These are phyloP conservation scores for Skeletonema menzelii DNA, from an alignment of 108 stramenopile genomes.

Conservation along the genomic window DNA sequence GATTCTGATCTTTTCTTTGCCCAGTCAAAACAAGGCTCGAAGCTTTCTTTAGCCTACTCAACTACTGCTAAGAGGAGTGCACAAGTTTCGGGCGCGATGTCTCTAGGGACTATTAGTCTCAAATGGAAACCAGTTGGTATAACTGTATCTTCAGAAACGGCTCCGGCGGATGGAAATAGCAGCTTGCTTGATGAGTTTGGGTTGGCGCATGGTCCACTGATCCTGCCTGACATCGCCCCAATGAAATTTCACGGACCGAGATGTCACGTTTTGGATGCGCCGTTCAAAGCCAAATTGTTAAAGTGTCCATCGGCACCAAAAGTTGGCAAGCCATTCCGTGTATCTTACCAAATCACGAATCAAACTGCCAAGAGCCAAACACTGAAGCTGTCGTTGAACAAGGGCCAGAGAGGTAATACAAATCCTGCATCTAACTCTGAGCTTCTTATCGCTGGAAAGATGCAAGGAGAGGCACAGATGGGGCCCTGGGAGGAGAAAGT, in stretches of 20 bases:
- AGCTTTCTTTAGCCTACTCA: slow-evolving; percentile 58
- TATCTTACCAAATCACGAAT: slow-evolving; percentile 66
- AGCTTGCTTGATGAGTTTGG: slow-evolving; percentile 32
- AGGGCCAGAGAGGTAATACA: slow-evolving; percentile 8
- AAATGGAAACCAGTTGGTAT: slow-evolving; percentile 65
- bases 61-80: slow-evolving; percentile 35
- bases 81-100: slow-evolving; percentile 23
- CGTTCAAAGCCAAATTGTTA: slow-evolving; percentile 56
- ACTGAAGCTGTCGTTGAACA: slow-evolving; percentile 48
- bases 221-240: slow-evolving; percentile 30
- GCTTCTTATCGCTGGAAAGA: slow-evolving; percentile 57
- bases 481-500: slow-evolving; percentile 59
- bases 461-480: slow-evolving; percentile 52
- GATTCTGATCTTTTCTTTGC: slow-evolving; percentile 14
- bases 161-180: not conserved
- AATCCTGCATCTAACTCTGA: slow-evolving; percentile 10
- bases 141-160: slow-evolving; percentile 30
- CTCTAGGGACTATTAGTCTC: slow-evolving; percentile 63
- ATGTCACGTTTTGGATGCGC: slow-evolving; percentile 67
- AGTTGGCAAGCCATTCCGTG: slow-evolving; percentile 66
- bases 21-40: slow-evolving; percentile 35
- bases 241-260: slow-evolving; percentile 67
- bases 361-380: slow-evolving; percentile 62
- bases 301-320: slow-evolving; percentile 47
- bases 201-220: slow-evolving; percentile 67